Base-by-base conservation (phyloP, 1,139 yeast species). In the Saccharomyces hybrid region DNA sequence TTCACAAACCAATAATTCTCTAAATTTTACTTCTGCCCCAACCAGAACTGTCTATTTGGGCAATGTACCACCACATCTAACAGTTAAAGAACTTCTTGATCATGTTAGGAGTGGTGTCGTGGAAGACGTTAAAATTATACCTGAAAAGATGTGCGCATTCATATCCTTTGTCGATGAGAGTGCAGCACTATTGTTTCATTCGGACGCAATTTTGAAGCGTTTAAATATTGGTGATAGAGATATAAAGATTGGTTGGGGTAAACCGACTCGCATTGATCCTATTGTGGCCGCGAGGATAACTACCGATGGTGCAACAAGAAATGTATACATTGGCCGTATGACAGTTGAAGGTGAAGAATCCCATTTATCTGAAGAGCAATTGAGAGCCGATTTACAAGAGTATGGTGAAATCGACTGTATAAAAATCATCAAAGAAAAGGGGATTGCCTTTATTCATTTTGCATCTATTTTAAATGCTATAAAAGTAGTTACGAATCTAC, bases 21-120 rank as follows among this genome's bases (percentile, higher is more conserved):
- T 64, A 27, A 70, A 69, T 57, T 72, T 71, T 59, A 67, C 68
- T 27, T 61, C 75, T 28, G 86, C 86, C 1, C 89, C 90, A 31
- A 83, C 89, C 19, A 80, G 97, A 68, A 89, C 98, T 0, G 96
- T 93, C 6, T 89, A 90, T 68, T 75, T 93, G 63, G 97, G 97
- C 11, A 90, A 89, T 67, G 80, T 93, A 48, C 97, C 98, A 0
- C 73, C 78, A n/a, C 88, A 86, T 60, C 78, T 90, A 56, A 82
- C 90, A 29, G 83, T 95, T 3, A 84, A 86, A 64, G 96, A 89
- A 65, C 74, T 93, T 54, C 77, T 93, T 65, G 93, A 89, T 68
- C 93, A 88, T 68, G 96, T 93, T 31, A 81, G 96, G 62, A 86
- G 96, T 31, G 98, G 98, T 26, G 84, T 90, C 21, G 82, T 93